Percentiles rank a stretch among this genome's conserved stretches.
phyloP scores from a whole-genome alignment of 306 rosid species.

The Pterocarpus macrocarpus region DNA sequence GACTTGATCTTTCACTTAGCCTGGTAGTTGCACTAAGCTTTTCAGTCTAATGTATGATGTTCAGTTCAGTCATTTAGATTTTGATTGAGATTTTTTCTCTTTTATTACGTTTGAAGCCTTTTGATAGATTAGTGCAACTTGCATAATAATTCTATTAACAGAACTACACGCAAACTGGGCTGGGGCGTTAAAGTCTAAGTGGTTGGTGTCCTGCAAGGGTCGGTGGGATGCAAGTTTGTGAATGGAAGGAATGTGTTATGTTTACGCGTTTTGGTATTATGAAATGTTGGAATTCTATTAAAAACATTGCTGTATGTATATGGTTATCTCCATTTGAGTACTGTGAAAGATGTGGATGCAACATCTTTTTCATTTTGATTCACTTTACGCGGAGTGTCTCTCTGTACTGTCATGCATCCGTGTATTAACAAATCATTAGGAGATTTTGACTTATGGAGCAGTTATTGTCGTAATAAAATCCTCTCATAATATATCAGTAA shows the following conservation, averaged over 20 bases:
- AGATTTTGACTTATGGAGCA: background rate
- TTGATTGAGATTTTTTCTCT: background rate
- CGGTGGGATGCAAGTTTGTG: constrained; percentile 11
- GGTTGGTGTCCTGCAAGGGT: background rate
- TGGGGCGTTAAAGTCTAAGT: background rate
- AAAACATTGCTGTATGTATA: background rate
- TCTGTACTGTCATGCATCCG: background rate
- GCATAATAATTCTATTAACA: constrained; percentile 8
- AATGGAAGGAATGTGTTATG: constrained; percentile 8
- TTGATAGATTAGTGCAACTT: background rate
- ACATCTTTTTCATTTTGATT: background rate
- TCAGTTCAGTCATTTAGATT: constrained; percentile 17
- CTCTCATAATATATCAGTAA: background rate
- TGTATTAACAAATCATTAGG: background rate
- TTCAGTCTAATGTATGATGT: background rate
- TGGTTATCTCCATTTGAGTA: background rate
- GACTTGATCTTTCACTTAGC: constrained; percentile 35
- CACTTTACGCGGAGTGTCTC: background rate
- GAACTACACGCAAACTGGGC: background rate
- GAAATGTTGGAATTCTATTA: background rate
- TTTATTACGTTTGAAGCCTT: constrained; percentile 8
- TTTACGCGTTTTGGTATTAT: constrained; percentile 10
- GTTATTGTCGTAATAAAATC: background rate
- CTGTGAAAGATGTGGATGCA: background rate
- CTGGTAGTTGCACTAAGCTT: constrained; percentile 17